phyloP scores from a whole-genome alignment of 352 stramenopile genomes.

The Pythium phragmiticola region DNA sequence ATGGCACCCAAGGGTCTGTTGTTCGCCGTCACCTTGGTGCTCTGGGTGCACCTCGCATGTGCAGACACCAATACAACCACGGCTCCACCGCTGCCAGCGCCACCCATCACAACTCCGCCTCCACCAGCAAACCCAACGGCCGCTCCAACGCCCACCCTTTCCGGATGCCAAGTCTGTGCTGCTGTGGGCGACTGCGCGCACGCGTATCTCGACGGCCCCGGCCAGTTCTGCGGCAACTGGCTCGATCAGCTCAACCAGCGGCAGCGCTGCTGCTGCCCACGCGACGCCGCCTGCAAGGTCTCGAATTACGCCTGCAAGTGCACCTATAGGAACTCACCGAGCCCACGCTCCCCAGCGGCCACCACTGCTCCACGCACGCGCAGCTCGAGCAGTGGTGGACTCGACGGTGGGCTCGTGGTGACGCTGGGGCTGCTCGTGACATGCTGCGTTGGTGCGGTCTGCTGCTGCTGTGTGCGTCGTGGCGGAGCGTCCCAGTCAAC shows the following conservation, averaged over 20 bases:
- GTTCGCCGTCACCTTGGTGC: background rate
- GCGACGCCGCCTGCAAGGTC: conserved; percentile 26
- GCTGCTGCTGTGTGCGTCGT: conserved; percentile 9
- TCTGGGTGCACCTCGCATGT: background rate
- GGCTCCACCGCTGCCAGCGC: too few species aligned
- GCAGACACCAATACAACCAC: background rate
- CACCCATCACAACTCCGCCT: background rate
- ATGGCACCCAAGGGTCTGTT: background rate
- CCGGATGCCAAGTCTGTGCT: conserved; percentile 32
- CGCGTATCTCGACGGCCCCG: conserved; percentile 30
- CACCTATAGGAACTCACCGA: background rate
- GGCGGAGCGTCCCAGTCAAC: conserved; percentile 1
- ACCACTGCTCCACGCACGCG: background rate
- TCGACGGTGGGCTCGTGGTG: background rate
- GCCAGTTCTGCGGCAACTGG: conserved; percentile 37
- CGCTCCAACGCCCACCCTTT: conserved; percentile 8
- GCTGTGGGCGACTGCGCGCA: conserved; percentile 26
- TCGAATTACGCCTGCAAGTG: conserved; percentile 27
- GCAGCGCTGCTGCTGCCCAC: conserved; percentile 35
- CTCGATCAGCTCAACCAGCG: conserved; percentile 26
- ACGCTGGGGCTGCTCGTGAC: background rate
- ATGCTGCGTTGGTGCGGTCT: background rate
- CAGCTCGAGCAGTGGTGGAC: background rate
- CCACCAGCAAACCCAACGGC: background rate
- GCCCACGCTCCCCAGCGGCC: background rate